A percentile compares a stretch with the other conserved stretches of the same genome.
These are phyloP conservation scores for Talinum fruticosum DNA, from an alignment of 148 eudicot genomes.

Conservation along the genomic window DNA sequence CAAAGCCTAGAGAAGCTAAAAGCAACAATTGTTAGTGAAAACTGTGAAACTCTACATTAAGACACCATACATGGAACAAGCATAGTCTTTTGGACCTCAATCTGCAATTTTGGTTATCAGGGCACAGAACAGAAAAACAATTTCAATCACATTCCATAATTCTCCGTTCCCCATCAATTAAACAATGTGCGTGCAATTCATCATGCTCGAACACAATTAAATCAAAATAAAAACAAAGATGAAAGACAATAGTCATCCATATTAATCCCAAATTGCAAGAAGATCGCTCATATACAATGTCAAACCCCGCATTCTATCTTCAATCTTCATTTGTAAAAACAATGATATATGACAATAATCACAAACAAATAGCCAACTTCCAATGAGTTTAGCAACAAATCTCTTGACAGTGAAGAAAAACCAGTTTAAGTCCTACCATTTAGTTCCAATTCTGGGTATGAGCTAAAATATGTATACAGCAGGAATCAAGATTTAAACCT, in stretches of 20 bases:
- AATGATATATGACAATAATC: neutral
- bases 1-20: neutral
- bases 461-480: neutral
- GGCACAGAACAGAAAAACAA: neutral
- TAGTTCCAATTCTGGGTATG: neutral
- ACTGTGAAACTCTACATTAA: neutral
- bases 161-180: neutral
- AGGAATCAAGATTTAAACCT: neutral
- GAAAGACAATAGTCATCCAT: neutral
- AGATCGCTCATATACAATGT: neutral
- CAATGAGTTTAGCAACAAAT: neutral
- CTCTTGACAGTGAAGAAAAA: neutral
- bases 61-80: neutral
- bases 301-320: neutral
- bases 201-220: neutral
- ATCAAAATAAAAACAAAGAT: neutral
- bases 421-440: too few relatives aligned
- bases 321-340: neutral
- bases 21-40: neutral
- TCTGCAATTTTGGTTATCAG: neutral
- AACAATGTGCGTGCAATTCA: neutral
- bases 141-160: neutral
- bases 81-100: neutral
- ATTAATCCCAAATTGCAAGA: neutral
- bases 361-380: neutral